These are phyloP conservation scores for Acer yangbiense DNA, from an alignment of 345 rosid species.

Conservation along the genomic window DNA sequence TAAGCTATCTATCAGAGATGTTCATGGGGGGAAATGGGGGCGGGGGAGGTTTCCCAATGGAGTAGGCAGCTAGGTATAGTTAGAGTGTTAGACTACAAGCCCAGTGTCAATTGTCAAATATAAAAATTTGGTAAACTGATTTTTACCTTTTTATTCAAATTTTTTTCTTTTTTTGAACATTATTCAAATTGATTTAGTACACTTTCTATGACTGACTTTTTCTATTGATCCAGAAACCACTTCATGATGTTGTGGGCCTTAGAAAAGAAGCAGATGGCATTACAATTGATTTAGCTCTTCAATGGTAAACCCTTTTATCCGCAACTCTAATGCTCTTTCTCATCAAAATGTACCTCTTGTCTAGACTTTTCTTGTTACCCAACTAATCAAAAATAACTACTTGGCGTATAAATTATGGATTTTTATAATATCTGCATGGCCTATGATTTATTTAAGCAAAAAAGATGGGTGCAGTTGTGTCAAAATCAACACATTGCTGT, in stretches of 20 bases:
- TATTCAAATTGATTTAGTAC: neutral
- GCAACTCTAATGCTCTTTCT: slow-evolving; percentile 1
- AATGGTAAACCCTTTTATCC: slow-evolving; percentile 62
- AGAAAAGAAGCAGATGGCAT: slow-evolving; percentile 69
- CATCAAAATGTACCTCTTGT: neutral
- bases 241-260: slow-evolving; percentile 86
- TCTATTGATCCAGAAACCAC: slow-evolving; percentile 57
- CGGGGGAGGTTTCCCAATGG: neutral
- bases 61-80: neutral
- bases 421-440: neutral
- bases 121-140: neutral
- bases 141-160: neutral
- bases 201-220: slow-evolving; percentile 31
- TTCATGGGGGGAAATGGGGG: too few species aligned
- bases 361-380: neutral
- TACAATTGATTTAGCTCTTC: slow-evolving; percentile 76
- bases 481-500: neutral
- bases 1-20: too few species aligned
- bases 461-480: neutral
- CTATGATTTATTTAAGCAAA: neutral
- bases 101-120: neutral
- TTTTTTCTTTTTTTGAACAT: too few species aligned
- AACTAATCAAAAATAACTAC: neutral
- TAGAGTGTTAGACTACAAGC: neutral
- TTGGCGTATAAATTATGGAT: neutral